These are phyloP conservation scores for Lactifluus echinatus DNA, from an alignment of 768 basidiomycete genomes.

Conservation along the genomic window DNA sequence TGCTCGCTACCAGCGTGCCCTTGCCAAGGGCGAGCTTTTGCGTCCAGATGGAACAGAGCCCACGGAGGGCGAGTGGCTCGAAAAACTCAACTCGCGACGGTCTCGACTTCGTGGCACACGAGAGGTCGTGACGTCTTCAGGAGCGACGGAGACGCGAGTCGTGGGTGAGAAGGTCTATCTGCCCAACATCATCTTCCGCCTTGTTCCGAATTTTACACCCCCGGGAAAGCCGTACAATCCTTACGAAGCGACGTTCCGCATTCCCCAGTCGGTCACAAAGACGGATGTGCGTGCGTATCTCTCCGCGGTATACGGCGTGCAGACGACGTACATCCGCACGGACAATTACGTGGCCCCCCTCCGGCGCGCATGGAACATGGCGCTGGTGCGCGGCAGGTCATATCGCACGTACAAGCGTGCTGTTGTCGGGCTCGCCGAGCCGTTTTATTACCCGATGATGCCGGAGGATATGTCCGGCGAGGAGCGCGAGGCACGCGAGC, in stretches of 20 bases:
- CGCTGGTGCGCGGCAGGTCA: constrained; percentile 26
- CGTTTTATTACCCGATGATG: constrained; percentile 87
- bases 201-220: constrained; percentile 78
- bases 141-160: constrained; percentile 41
- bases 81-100: constrained; percentile 46
- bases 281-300: constrained; percentile 87
- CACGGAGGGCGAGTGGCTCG: constrained; percentile 52
- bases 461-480: constrained; percentile 65
- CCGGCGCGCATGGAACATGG: constrained; percentile 23
- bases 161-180: constrained; percentile 82
- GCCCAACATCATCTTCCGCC: constrained; percentile 74
- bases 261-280: constrained; percentile 86
- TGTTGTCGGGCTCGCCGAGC: constrained; percentile 83
- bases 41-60: constrained; percentile 28
- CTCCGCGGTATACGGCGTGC: constrained; percentile 73
- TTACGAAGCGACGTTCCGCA: constrained; percentile 88
- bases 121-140: constrained; percentile 29
- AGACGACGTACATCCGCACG: constrained; percentile 92
- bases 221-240: constrained; percentile 81
- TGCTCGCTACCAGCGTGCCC: constrained; percentile 50
- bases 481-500: constrained; percentile 45
- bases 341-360: constrained; percentile 72
- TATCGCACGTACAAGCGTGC: constrained; percentile 79
- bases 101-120: constrained; percentile 61
- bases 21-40: constrained; percentile 42